Evolutionary conservation across 352 stramenopile genomes (phyloP), one percentile per base, ranked within the genome.

Genomic region (Phytophthora litchii): DNA sequence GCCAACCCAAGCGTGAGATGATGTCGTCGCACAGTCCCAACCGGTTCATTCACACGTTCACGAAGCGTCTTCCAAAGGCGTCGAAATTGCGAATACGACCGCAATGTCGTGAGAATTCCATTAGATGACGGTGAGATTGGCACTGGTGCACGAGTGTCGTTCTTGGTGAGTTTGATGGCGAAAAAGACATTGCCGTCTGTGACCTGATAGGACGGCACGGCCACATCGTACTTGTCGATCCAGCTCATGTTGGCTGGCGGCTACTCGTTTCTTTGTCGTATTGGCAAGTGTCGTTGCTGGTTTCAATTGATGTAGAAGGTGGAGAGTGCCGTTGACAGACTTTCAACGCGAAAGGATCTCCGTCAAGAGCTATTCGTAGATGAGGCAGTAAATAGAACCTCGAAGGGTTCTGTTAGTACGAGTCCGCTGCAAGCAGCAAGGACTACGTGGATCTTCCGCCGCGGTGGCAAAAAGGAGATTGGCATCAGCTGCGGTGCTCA

Each of bases 81-180:
- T n/a, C 78, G 78, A 66, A 91, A 91, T 34, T 88, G 79, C 32
- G 73, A 78, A 45, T 80, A 81, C 1, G 75, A 82, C 43, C 75
- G 67, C 44, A 73, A 50, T 6, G 74, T 73, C 34, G 60, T 79
- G 44, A 55, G 75, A 35, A 60, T 54, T 11, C 35, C 60, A 42
- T 44, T 70, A 31, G 42, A 42, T 35, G 61, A 57, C 9, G 50
- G 27, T 1, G 44, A 67, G 11, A 38, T 61, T 38, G 54, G 40
- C 21, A 65, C 56, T 10, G 56, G 57, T 3, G 40, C 59, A 13
- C 69, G 63, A 19, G 45, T 21, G 54, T 74, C 58, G 27, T 38
- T 48, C 51, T 60, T 52, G 54, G 50, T 62, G 51, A 73, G 59
- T 13, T 71, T 69, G 54, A 79, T 58, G 27, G 46, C 38, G 52